Base-by-base conservation (phyloP, 2,329 filamentous ascomycete genomes). In the Fusarium acutatum region DNA sequence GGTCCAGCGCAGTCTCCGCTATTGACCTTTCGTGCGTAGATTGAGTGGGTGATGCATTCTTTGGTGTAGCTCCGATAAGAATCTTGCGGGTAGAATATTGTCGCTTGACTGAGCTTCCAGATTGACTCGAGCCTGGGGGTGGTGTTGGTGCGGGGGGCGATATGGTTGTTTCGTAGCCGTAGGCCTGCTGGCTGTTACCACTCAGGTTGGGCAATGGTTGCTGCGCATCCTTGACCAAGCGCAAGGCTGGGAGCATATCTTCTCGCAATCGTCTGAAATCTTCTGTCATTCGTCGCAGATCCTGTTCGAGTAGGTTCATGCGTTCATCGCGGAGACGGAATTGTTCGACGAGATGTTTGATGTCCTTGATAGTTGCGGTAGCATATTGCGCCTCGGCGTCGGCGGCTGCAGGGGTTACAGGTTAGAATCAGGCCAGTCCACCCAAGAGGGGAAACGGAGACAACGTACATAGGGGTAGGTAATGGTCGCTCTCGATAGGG, bases 401-500 rank as follows among this genome's bases (percentile, higher is more conserved):
- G 80, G 95, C 96, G 73, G 96, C 96, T 97, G 79, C 58, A 72
- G 60, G 56, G 58, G 61, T 71, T 56, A 56, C 30, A 14, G 26
- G 38, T 73, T 53, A 76, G 62, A 49, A 70, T 65, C 64, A 63
- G 56, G 72, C 76, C 73, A 80, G 75, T 69, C 60, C 59, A 69
- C 56, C 64, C 35, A 56, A 26, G 54, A 69, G 64, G 67, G 68
- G 58, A 59, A 69, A 43, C 47, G 44, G 56, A 62, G 52, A 61
- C 50, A 67, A 77, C 77, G 34, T 91, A 97, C 95, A 96, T 57
- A 96, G 86, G 41, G 96, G 96, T 58, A 98, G 89, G 81, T 98
- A 99, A 82, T 98, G 94, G 78, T 98, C 96, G 70, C 92, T 92
- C 80, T 98, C 96, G 77, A 98, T 89, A 22, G 94, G 93, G 68